Percentiles rank a stretch among this genome's conserved stretches.
Conservation (phyloP, 768 basidiomycete species). For the Holtermannia corniformis region DNA sequence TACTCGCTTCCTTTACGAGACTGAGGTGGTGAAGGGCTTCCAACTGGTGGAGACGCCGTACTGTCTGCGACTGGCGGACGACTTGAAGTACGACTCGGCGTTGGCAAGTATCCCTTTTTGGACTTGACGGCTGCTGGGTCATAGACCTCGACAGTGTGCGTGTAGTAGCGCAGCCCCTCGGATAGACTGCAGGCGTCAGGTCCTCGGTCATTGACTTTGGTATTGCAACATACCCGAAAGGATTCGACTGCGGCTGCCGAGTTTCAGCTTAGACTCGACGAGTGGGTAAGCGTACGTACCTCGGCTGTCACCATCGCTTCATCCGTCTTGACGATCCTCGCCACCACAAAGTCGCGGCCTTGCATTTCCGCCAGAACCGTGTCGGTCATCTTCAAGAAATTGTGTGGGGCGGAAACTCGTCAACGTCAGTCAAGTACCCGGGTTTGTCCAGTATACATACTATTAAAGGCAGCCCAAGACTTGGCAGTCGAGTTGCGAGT, state of each 20-base stretch:
- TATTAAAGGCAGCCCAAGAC: conserved; percentile 98
- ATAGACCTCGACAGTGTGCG: conserved; percentile 34
- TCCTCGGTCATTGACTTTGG: not conserved
- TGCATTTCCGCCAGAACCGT: conserved; percentile 81
- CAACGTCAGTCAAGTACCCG: conserved; percentile 7
- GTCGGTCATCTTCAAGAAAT: conserved; percentile 83
- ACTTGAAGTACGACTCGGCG: conserved; percentile 3
- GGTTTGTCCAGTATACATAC: conserved; percentile 43
- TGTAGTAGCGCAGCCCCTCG: conserved; percentile 35
- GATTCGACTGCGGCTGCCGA: conserved; percentile 21
- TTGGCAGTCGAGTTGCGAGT: conserved; percentile 87
- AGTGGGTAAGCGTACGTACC: conserved; percentile 8
- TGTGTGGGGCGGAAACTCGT: conserved; percentile 89
- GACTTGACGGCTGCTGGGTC: conserved; percentile 9
- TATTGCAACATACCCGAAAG: conserved; percentile 14
- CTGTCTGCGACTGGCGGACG: conserved; percentile 1
- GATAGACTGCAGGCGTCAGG: conserved; percentile 20
- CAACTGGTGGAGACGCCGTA: not conserved
- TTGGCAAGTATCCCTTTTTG: conserved; percentile 6
- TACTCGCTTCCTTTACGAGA: conserved; percentile 6
- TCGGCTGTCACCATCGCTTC: conserved; percentile 30
- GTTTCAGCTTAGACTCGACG: not conserved
- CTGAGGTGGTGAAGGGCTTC: not conserved
- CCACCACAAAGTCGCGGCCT: conserved; percentile 59
- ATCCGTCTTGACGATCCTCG: conserved; percentile 33